These are phyloP conservation scores for Lignosus rhinocerotis DNA, from an alignment of 1,284 basidiomycete genomes.

Conservation along the genomic window DNA sequence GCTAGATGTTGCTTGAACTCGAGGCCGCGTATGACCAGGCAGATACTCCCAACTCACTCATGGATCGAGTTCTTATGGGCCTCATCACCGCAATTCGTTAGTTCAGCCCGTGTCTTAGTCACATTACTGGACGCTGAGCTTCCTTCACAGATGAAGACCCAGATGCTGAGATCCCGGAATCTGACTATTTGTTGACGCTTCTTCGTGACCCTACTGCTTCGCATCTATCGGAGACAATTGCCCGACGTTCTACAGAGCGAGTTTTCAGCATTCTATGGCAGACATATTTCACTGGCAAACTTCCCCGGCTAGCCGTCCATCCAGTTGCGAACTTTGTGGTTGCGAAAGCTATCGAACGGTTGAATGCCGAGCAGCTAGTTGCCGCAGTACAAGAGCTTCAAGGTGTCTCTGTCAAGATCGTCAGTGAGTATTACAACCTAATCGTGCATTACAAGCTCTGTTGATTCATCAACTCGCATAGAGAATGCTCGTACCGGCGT, in stretches of 20 bases:
- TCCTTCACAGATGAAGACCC: constrained; percentile 38
- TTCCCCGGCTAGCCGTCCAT: constrained; percentile 75
- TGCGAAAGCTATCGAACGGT: constrained; percentile 70
- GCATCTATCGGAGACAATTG: constrained; percentile 81
- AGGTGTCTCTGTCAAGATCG: constrained; percentile 50
- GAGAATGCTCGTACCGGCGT: constrained; percentile 65
- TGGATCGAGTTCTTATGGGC: constrained; percentile 84
- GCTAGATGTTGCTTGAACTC: constrained; percentile 77
- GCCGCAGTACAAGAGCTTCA: constrained; percentile 61
- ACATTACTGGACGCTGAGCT: background rate
- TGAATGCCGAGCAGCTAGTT: constrained; percentile 55
- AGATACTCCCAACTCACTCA: constrained; percentile 66
- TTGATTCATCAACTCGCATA: constrained; percentile 20
- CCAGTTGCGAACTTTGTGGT: constrained; percentile 93
- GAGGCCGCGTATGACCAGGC: constrained; percentile 68
- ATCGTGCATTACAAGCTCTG: constrained; percentile 5
- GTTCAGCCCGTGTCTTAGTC: constrained; percentile 28
- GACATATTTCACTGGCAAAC: constrained; percentile 73
- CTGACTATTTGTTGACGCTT: constrained; percentile 78
- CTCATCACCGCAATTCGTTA: constrained; percentile 67
- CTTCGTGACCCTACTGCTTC: constrained; percentile 86
- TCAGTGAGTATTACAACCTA: constrained; percentile 46
- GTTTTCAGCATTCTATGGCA: constrained; percentile 74
- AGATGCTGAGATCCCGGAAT: constrained; percentile 41
- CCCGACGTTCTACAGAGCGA: constrained; percentile 58